Evolutionary conservation across 768 basidiomycete genomes (phyloP).

Genomic region (Xerocomellus dryophilus): DNA sequence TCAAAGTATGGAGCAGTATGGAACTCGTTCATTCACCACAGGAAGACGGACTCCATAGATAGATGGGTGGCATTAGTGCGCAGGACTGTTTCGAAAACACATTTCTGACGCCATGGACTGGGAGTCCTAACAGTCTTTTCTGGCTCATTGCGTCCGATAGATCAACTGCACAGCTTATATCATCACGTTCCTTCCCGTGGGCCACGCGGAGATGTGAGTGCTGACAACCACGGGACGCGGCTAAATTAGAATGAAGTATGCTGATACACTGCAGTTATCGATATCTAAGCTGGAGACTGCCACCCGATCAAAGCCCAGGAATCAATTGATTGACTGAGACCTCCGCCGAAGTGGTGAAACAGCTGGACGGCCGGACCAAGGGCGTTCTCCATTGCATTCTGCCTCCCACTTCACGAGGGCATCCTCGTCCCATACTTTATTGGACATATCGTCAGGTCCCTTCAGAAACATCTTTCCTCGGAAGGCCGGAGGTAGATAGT

Average conservation of each 20-base stretch:
- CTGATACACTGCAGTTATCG: not conserved
- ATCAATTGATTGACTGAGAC: not conserved
- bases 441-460: constrained; percentile 40
- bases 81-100: too few species aligned
- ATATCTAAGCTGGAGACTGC: not conserved
- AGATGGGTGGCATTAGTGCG: not conserved
- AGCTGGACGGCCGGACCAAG: constrained; percentile 44
- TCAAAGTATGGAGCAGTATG: too few species aligned
- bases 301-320: not conserved
- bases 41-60: not conserved
- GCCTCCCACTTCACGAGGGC: constrained; percentile 55
- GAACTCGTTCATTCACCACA: not conserved
- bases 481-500: constrained; percentile 54
- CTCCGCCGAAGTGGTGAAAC: not conserved
- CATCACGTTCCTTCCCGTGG: not conserved
- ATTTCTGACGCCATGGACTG: not conserved
- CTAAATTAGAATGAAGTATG: not conserved
- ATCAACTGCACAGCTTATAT: not conserved
- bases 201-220: not conserved
- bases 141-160: too few species aligned
- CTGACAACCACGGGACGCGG: not conserved
- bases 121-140: not conserved
- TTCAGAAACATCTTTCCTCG: constrained; percentile 44
- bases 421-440: constrained; percentile 61
- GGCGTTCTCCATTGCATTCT: constrained; percentile 44